A percentile compares a stretch with the other conserved stretches of the same genome.
Evolutionary conservation across 106 monocot species (phyloP).

Genomic region (Hemerocallis citrina): DNA sequence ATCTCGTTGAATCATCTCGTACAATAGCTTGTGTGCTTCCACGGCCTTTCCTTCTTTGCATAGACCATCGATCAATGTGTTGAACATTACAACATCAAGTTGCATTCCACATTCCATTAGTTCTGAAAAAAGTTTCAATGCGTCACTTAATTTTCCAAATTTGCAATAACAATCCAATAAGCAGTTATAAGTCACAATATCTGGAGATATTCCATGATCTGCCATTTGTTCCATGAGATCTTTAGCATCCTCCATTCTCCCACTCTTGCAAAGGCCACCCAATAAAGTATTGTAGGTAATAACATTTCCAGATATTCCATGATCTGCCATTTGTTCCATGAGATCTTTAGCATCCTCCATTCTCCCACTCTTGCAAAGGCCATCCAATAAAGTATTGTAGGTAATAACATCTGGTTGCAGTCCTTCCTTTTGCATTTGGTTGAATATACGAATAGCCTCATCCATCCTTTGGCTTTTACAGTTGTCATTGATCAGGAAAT

Average conservation of each 20-base stretch:
- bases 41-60: conserved; percentile 14
- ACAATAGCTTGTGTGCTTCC: conserved; percentile 8
- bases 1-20: conserved; percentile 5
- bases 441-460: conserved; percentile 15
- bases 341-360: no score
- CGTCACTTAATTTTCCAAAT: conserved; percentile 12
- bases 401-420: conserved; percentile 5
- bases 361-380: no score
- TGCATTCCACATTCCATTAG: conserved; percentile 16
- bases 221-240: conserved; percentile 9
- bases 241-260: not conserved
- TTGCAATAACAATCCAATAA: conserved; percentile 21
- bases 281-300: conserved; percentile 13
- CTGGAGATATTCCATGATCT: not conserved
- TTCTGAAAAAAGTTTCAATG: conserved; percentile 11
- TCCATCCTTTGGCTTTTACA: conserved; percentile 5
- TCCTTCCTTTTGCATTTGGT: not conserved
- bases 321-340: no score
- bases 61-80: conserved; percentile 2
- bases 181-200: conserved; percentile 16
- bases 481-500: not conserved
- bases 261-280: conserved; percentile 19
- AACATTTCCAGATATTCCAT: no score
- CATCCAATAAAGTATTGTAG: no score
- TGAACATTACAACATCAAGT: conserved; percentile 15